Evolutionary conservation across 176 grass and related monocot genomes (phyloP).

Genomic region (Oryza meridionalis): DNA sequence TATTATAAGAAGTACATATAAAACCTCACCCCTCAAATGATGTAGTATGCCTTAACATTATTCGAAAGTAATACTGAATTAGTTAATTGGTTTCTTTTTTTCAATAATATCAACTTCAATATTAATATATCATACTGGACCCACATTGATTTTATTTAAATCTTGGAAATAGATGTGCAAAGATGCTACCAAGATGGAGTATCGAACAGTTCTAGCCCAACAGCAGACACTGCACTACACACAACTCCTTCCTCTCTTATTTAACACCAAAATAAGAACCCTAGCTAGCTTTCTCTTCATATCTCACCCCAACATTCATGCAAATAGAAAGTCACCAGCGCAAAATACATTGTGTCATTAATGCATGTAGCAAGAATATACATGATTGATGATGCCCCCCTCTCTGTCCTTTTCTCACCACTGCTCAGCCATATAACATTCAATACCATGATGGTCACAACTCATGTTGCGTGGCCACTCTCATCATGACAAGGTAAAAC

Average conservation of each 20-base stretch:
- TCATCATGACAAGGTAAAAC: conserved; percentile 17
- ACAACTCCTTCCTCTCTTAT: background rate
- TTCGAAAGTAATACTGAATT: no score
- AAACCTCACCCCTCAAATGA: no score
- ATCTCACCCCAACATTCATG: background rate
- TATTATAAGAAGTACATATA: no score
- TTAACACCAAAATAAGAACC: background rate
- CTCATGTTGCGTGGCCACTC: conserved; percentile 38
- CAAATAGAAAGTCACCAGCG: conserved; percentile 32
- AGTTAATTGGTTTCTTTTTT: no score
- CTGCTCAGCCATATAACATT: conserved; percentile 37
- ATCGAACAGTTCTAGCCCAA: background rate
- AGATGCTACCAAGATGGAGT: background rate
- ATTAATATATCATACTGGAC: no score
- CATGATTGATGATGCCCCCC: conserved; percentile 50
- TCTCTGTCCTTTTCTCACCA: conserved; percentile 37
- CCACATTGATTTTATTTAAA: background rate
- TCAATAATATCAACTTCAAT: no score
- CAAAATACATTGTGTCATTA: conserved; percentile 45
- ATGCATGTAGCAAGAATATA: conserved; percentile 65
- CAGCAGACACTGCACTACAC: background rate
- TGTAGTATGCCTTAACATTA: no score
- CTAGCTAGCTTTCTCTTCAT: background rate
- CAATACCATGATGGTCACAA: conserved; percentile 63
- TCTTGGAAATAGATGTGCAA: background rate